phyloP scores from a whole-genome alignment of 164 flowering plant species.

The Platanus orientalis region DNA sequence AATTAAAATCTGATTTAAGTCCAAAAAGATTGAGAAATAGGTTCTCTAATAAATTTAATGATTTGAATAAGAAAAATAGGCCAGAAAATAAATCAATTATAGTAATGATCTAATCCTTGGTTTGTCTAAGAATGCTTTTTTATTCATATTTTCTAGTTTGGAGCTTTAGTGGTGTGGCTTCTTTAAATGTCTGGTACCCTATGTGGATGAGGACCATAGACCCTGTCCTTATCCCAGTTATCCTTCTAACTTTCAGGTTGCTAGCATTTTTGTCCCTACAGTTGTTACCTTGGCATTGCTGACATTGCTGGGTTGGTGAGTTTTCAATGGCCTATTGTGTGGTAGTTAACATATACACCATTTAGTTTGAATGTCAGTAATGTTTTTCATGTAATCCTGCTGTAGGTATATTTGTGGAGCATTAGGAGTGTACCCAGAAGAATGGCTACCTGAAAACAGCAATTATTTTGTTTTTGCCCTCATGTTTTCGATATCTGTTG shows the following conservation, averaged over 20 bases:
- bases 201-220: background rate
- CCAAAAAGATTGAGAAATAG: no score
- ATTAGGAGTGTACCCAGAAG: conserved; percentile 66
- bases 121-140: no score
- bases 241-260: conserved; percentile 51
- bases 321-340: conserved; percentile 1
- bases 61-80: no score
- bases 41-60: no score
- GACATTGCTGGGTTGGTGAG: conserved; percentile 90
- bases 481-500: conserved; percentile 98
- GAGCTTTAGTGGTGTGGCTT: no score
- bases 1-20: no score
- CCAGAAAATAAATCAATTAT: no score
- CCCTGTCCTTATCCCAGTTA: background rate
- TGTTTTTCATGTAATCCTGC: conserved; percentile 3
- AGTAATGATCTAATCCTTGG: no score
- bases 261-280: conserved; percentile 93
- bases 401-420: conserved; percentile 70
- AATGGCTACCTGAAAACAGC: conserved; percentile 87
- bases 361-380: conserved; percentile 5
- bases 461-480: conserved; percentile 87
- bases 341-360: background rate
- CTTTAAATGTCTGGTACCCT: no score
- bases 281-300: conserved; percentile 65
- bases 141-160: no score